Base-by-base conservation (phyloP, 2,329 filamentous ascomycete genomes). In the Talaromyces piceae region DNA sequence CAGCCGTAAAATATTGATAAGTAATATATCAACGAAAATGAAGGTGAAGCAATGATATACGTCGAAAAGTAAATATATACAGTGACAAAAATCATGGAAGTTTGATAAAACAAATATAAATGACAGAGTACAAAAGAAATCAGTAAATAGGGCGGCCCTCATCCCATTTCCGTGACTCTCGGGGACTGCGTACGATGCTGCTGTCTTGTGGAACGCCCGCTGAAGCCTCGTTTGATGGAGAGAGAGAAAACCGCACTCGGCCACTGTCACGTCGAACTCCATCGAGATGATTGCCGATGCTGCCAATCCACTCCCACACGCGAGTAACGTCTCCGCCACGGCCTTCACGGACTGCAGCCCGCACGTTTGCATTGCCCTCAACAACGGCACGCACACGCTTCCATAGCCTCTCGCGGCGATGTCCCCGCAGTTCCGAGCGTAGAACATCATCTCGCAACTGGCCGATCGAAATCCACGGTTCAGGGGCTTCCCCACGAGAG, bases 371-470 rank as follows among this genome's bases (percentile, higher is more conserved):
- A 67, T 98, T 98, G 68, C 84, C 84, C 70, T 98, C 93, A 1
- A 98, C 91, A 48, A 97, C 86, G 47, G 77, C 81, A 58, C 83
- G 80, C 18, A 98, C 93, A 46, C 82, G 82, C 57, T 83, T 79
- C 93, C 94, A 98, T 47, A 98, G 75, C 51, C 82, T 80, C 63
- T 93, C 86, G 31, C 93, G 79, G 60, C 90, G 81, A 7, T 78
- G 77, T 18, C 91, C 77, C 3, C 81, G 85, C 66, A 96, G 88
- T 55, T 95, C 84, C 25, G 86, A 81, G 18, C 91, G 79, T 33
- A 98, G 76, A 3, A 98, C 85, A 63, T 97, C 91, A 63, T 98
- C 93, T 54, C 93, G 79, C 49, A 98, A 74, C 65, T 97, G 93
- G 1, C 88, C 88, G 59, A 96, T 80, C 63, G 89, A 88, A 55